Evolutionary conservation across 2,329 filamentous ascomycete species (phyloP).

Genomic region (Fonsecaea multimorphosa): DNA sequence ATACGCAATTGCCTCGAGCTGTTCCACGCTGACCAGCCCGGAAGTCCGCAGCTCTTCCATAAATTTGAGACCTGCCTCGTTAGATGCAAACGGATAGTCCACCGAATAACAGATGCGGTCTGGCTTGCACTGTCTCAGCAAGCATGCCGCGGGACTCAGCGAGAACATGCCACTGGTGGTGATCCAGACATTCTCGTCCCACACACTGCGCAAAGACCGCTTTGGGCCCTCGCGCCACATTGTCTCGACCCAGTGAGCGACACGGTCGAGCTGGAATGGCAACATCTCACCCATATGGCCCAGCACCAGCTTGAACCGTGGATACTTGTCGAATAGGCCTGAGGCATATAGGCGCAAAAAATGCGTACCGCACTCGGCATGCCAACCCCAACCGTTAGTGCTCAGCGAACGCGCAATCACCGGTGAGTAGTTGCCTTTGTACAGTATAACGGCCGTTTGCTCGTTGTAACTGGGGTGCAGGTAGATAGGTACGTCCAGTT

Average conservation of each 20-base stretch:
- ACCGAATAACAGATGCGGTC: conserved; percentile 63
- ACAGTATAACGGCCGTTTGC: conserved; percentile 44
- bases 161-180: conserved; percentile 63
- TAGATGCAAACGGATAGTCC: conserved; percentile 62
- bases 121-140: conserved; percentile 44
- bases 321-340: conserved; percentile 62
- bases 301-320: conserved; percentile 60
- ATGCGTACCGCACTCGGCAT: conserved; percentile 46
- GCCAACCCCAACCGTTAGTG: conserved; percentile 46
- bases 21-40: conserved; percentile 55
- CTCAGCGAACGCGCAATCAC: conserved; percentile 21
- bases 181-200: conserved; percentile 63
- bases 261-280: conserved; percentile 60
- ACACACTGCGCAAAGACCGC: conserved; percentile 57
- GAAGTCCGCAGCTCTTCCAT: conserved; percentile 57
- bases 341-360: conserved; percentile 55
- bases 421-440: conserved; percentile 46
- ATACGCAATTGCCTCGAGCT: conserved; percentile 57
- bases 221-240: conserved; percentile 53
- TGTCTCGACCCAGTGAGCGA: conserved; percentile 17
- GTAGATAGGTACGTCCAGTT: conserved; percentile 59
- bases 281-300: conserved; percentile 61
- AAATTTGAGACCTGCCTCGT: conserved; percentile 56
- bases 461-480: conserved; percentile 56
- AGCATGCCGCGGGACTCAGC: conserved; percentile 53